phyloP scores from a whole-genome alignment of 2,329 filamentous ascomycete genomes.

The Diaporthe ilicicola region DNA sequence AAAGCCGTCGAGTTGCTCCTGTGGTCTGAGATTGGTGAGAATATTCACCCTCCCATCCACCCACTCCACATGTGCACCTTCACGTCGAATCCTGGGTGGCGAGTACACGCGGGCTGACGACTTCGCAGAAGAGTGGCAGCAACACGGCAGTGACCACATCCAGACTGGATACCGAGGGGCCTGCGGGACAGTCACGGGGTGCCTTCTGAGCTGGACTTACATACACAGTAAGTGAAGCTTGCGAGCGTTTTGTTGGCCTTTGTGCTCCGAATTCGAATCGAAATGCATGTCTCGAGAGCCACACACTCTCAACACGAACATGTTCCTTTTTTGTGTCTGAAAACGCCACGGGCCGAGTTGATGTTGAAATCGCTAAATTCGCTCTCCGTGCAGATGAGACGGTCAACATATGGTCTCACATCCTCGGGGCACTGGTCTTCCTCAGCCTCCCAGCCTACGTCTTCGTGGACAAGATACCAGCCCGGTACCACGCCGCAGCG shows the following conservation, averaged over 20 bases:
- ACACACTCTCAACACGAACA: too few species aligned
- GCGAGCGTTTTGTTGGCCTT: neutral
- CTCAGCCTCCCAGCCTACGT: conserved; percentile 46
- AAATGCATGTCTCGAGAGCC: too few species aligned
- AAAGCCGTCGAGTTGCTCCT: conserved; percentile 7
- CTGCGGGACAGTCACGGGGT: conserved; percentile 38
- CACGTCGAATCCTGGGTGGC: neutral
- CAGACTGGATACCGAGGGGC: conserved; percentile 44
- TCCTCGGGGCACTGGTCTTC: conserved; percentile 52
- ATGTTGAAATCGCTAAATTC: neutral
- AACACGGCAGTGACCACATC: conserved; percentile 47
- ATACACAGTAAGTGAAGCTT: conserved; percentile 36
- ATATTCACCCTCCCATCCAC: neutral
- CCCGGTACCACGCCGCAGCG: conserved; percentile 46
- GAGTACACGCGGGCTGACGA: neutral
- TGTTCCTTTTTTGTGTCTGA: too few species aligned
- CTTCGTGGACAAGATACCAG: conserved; percentile 47
- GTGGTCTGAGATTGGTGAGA: conserved; percentile 18
- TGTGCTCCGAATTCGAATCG: too few species aligned
- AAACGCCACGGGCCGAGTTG: neutral
- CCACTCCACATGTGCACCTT: too few species aligned
- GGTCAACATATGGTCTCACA: conserved; percentile 57
- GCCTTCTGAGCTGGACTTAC: conserved; percentile 39
- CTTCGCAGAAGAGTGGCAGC: conserved; percentile 30
- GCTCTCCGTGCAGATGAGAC: conserved; percentile 35